Conservation (phyloP, 2,329 filamentous ascomycete species). For the Ophiostoma fasciatum region DNA sequence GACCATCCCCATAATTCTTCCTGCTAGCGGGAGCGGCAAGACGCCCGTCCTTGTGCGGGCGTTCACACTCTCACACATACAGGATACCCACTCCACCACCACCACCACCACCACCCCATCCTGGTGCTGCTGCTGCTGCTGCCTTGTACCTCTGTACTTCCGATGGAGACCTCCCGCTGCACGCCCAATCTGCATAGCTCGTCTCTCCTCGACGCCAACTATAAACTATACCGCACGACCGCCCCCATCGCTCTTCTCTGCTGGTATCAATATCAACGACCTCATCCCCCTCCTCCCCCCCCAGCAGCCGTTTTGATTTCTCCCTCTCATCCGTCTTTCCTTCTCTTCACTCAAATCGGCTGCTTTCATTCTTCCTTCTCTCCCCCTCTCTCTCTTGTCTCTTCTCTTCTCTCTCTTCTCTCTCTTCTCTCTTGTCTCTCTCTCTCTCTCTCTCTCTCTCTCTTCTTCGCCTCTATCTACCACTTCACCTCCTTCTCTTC, state of each 20-base stretch:
- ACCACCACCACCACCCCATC: too few relatives aligned
- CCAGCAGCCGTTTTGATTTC: neutral
- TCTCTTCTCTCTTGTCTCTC: constrained; percentile 2
- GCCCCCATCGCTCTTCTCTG: neutral
- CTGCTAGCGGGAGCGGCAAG: constrained; percentile 7
- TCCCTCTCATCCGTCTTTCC: neutral
- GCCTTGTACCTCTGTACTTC: too few relatives aligned
- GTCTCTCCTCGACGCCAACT: too few relatives aligned
- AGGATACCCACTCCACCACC: too few relatives aligned
- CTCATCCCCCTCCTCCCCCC: constrained; percentile 3
- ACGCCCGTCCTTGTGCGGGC: constrained; percentile 8
- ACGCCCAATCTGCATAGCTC: too few relatives aligned
- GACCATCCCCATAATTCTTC: constrained; percentile 4
- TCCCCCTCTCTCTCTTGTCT: constrained; percentile 2
- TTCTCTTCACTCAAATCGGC: neutral
- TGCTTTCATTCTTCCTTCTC: neutral
- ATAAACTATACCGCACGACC: too few relatives aligned
- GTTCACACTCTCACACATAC: constrained; percentile 5
- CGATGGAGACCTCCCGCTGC: too few relatives aligned
- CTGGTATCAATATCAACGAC: constrained; percentile 9
- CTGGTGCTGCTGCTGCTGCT: too few relatives aligned
- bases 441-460: constrained; percentile 3
- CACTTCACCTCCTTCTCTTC: neutral
- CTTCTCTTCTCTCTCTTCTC: neutral
- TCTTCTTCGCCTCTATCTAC: neutral